Percentiles rank a stretch among this genome's conserved stretches.
These are phyloP conservation scores for Acanthamoeba healyi DNA, from an alignment of 208 protist species.

Conservation along the genomic window DNA sequence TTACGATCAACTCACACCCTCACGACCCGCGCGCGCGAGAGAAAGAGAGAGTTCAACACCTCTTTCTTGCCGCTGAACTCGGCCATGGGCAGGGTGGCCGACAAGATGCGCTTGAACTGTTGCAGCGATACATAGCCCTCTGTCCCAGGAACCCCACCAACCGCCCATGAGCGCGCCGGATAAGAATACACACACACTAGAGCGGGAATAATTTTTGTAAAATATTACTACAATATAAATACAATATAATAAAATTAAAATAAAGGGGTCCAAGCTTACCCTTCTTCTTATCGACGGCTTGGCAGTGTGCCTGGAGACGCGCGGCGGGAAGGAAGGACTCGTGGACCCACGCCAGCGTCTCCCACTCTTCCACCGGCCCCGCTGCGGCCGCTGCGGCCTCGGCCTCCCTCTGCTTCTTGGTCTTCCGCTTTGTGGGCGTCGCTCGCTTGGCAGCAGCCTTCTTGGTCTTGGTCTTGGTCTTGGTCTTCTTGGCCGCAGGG, in stretches of 20 bases:
- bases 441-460: no score
- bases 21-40: no score
- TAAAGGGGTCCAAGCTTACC: background rate
- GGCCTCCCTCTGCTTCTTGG: conserved; percentile 27
- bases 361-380: background rate
- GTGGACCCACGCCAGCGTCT: background rate
- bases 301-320: background rate
- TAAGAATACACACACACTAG: no score
- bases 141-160: background rate
- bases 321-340: background rate
- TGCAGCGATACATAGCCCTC: conserved; percentile 18
- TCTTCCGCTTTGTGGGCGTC: background rate
- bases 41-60: no score
- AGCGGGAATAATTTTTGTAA: background rate
- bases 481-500: background rate
- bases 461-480: background rate
- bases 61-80: conserved; percentile 9
- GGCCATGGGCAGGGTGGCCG: conserved; percentile 1
- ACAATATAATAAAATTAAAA: background rate
- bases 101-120: background rate
- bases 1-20: no score
- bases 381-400: background rate
- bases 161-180: no score
- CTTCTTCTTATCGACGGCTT: background rate
- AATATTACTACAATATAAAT: no score